Conservation (phyloP, 805 yeast genomes). For the Candida lessepsii region DNA sequence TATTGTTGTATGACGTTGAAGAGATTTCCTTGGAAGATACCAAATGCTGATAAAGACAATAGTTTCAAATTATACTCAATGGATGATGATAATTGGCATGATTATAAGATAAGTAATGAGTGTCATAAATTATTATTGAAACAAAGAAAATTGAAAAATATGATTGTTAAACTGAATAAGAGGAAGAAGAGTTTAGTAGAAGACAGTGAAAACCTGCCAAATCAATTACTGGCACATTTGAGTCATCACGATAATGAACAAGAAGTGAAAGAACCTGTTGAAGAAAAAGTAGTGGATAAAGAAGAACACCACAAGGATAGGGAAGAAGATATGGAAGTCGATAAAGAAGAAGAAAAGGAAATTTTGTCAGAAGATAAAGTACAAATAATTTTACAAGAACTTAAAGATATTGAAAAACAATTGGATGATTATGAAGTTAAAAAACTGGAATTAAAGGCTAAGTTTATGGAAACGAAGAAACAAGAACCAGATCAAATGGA, state of each 20-base stretch:
- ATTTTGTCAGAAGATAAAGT: constrained; percentile 32
- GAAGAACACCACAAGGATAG: constrained; percentile 4
- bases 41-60: constrained; percentile 68
- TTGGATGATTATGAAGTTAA: constrained; percentile 36
- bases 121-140: constrained; percentile 64
- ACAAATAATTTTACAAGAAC: constrained; percentile 31
- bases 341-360: constrained; percentile 25
- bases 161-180: constrained; percentile 42
- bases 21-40: constrained; percentile 94
- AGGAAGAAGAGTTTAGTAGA: constrained; percentile 28
- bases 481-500: constrained; percentile 11
- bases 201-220: constrained; percentile 12
- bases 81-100: constrained; percentile 77
- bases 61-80: constrained; percentile 82
- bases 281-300: constrained; percentile 5
- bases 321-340: constrained; percentile 10
- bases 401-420: constrained; percentile 36
- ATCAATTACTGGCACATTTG: constrained; percentile 8
- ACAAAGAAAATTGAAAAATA: constrained; percentile 56
- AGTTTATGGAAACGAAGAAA: constrained; percentile 23
- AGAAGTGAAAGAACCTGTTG: background rate
- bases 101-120: constrained; percentile 67
- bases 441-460: constrained; percentile 34
- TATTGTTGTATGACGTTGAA: constrained; percentile 90
- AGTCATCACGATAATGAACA: background rate